These are phyloP conservation scores for Buxus sempervirens DNA, from an alignment of 164 flowering plant genomes.

Conservation along the genomic window DNA sequence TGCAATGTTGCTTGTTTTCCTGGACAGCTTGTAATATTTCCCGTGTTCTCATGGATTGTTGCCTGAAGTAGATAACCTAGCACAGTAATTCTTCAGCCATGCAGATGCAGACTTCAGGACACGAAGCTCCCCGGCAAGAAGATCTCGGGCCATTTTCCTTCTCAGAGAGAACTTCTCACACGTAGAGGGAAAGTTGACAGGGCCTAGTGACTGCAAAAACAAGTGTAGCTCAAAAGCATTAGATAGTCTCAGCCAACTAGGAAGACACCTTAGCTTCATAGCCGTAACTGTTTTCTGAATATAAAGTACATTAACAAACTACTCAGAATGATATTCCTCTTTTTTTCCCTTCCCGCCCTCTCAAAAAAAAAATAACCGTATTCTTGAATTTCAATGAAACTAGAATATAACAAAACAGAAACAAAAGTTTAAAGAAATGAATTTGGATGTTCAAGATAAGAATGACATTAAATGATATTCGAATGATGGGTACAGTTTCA, in stretches of 20 bases:
- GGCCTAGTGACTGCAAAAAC: constrained; percentile 33
- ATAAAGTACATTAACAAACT: too few species aligned
- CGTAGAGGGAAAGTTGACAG: constrained; percentile 4
- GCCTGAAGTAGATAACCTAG: constrained; percentile 20
- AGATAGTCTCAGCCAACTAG: neutral
- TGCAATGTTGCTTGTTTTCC: neutral
- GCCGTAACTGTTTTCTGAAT: neutral
- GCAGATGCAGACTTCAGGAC: constrained; percentile 58
- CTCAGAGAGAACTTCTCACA: constrained; percentile 25
- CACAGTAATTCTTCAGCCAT: constrained; percentile 65
- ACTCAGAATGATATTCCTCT: too few species aligned
- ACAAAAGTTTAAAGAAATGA: neutral
- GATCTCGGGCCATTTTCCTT: constrained; percentile 61
- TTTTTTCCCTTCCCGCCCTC: too few species aligned
- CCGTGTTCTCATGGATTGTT: neutral
- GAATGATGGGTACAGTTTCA: too few species aligned
- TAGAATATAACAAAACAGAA: neutral
- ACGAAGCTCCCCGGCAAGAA: constrained; percentile 69
- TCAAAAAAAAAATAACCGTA: too few species aligned
- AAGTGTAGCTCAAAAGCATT: neutral
- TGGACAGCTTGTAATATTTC: neutral
- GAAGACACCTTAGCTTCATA: neutral
- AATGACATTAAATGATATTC: too few species aligned
- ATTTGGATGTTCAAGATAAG: too few species aligned
- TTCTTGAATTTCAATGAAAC: neutral